Conservation (phyloP, 306 rosid species). For the Quercus glauca region DNA sequence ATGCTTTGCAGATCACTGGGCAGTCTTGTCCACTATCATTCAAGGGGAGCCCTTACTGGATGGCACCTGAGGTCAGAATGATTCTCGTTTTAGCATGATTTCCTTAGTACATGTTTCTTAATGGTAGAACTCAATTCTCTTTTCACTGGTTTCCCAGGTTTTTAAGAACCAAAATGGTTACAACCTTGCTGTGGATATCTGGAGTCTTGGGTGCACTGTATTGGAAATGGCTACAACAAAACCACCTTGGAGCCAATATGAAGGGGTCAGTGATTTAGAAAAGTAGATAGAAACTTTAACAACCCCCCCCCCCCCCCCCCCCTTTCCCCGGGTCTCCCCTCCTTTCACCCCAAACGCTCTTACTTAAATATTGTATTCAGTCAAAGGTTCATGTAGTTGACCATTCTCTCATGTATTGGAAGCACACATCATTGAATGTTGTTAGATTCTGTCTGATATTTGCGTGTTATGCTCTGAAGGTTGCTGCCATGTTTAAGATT, state of each 20-base stretch:
- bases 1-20: constrained; percentile 73
- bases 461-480: constrained; percentile 45
- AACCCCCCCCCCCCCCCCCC: neutral
- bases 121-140: constrained; percentile 21
- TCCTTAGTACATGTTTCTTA: constrained; percentile 17
- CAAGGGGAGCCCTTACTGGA: constrained; percentile 99
- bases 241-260: constrained; percentile 99
- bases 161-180: constrained; percentile 76
- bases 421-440: neutral
- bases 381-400: neutral
- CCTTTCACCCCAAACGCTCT: neutral
- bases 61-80: constrained; percentile 94
- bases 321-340: neutral
- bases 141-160: constrained; percentile 52
- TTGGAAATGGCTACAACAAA: constrained; percentile 98
- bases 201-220: constrained; percentile 99
- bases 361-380: neutral
- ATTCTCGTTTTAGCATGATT: constrained; percentile 7
- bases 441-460: constrained; percentile 16
- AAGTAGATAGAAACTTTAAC: neutral
- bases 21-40: constrained; percentile 88
- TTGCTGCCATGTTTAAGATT: constrained; percentile 95
- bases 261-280: constrained; percentile 73
- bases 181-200: constrained; percentile 96
- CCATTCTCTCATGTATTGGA: neutral